These are phyloP conservation scores for Candida maltosa DNA, from an alignment of 805 yeast genomes.

Conservation along the genomic window DNA sequence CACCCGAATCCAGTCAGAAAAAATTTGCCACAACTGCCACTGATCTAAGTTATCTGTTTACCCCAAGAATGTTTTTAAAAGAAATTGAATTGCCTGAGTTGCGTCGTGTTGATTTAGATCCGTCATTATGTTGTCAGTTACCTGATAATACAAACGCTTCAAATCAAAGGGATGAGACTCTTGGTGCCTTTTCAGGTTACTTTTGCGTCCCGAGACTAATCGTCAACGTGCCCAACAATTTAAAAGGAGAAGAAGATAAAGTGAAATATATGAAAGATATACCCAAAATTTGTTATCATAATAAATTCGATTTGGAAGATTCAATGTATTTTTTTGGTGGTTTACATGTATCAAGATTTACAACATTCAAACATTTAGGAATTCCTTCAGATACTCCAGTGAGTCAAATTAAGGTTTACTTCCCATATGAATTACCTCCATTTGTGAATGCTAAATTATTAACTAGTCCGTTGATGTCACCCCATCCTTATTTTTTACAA, in stretches of 20 bases:
- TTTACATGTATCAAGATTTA: slow-evolving; percentile 13
- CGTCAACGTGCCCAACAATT: slow-evolving; percentile 17
- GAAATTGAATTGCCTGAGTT: slow-evolving; percentile 14
- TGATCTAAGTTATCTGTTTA: slow-evolving; percentile 14
- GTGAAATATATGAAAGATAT: slow-evolving; percentile 10
- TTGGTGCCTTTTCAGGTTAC: slow-evolving; percentile 25
- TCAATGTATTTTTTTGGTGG: slow-evolving; percentile 38
- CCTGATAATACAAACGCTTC: not conserved
- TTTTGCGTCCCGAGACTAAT: slow-evolving; percentile 22
- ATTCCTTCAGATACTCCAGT: slow-evolving; percentile 28
- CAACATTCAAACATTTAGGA: slow-evolving; percentile 23
- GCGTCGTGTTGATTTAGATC: slow-evolving; percentile 6
- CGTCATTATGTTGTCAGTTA: not conserved
- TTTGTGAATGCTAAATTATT: slow-evolving; percentile 30
- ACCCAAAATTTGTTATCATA: slow-evolving; percentile 29
- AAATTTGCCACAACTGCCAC: too few relatives aligned
- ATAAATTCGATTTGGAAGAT: slow-evolving; percentile 28
- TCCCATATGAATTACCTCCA: slow-evolving; percentile 39
- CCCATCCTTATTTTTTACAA: slow-evolving; percentile 20
- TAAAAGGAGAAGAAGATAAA: slow-evolving; percentile 7
- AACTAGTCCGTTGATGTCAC: slow-evolving; percentile 44
- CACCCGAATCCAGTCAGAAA: slow-evolving; percentile 10
- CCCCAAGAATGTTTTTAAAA: slow-evolving; percentile 22
- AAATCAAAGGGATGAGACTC: slow-evolving; percentile 7
- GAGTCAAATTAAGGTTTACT: slow-evolving; percentile 30